Evolutionary conservation across 805 yeast species (phyloP), one percentile per base, ranked within the genome.

Genomic region (Ogataea ramenticola): DNA sequence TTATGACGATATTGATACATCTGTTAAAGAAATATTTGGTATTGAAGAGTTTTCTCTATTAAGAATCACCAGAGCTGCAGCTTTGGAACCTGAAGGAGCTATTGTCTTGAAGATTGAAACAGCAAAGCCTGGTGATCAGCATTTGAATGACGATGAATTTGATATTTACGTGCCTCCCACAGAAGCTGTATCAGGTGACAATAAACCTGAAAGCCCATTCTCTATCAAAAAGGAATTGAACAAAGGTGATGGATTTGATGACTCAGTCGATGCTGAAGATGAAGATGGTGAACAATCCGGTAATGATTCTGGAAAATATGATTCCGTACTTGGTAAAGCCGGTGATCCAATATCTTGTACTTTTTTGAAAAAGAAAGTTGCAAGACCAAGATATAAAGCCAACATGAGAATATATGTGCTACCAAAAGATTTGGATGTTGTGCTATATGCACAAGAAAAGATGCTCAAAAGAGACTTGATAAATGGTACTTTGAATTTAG

Each of bases 341-440:
- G 70, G 70, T 22, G 75, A 72, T 40, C 59, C 65, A 29, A 75
- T 79, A 2, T 62, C 70, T 24, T 69, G 77, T 34, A 59, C 72
- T 4, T 79, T 75, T 52, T 59, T 79, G 41, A 79, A 79, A 57
- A 76, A 76, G 46, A 65, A 72, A 21, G 71, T 78, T 30, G 83
- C 83, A 14, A 63, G 82, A 50, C 85, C 85, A 12, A 58, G 85
- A 30, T 79, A 79, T 57, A 79, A 79, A 54, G 66, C 77, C 5
- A 76, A 75, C 49, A 79, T 79, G 85, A 74, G 77, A 54, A 72
- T 79, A n/a, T 79, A 73, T 57, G 50, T 79, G 17, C 60, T 79
- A 6, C 81, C 82, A 3, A 60, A 68, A 22, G 52, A 56, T 15
- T 46, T 55, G 7, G 54, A 65, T 43, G 65, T 67, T 47, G 67